phyloP scores from a whole-genome alignment of 1,284 basidiomycete genomes.

The Trametes versicolor region DNA sequence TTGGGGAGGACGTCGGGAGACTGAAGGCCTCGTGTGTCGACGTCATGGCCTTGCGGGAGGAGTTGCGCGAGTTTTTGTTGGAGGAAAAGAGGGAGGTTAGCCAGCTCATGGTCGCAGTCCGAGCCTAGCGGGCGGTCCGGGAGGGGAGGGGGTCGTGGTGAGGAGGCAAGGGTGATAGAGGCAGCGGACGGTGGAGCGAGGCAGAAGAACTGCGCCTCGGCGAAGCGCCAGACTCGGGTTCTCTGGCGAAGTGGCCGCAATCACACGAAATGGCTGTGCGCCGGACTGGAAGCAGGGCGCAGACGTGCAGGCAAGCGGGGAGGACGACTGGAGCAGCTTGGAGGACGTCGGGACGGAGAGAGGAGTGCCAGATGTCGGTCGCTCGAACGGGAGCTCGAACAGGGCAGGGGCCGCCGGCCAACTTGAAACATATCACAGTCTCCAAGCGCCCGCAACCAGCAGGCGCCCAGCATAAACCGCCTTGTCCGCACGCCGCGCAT shows the following conservation, averaged over 20 bases:
- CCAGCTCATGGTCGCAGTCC: conserved; percentile 68
- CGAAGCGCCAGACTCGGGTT: conserved; percentile 27
- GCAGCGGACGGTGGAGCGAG: conserved; percentile 28
- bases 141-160: conserved; percentile 23
- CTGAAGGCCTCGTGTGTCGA: conserved; percentile 84
- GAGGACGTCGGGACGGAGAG: conserved; percentile 13
- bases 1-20: conserved; percentile 75
- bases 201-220: conserved; percentile 29
- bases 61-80: conserved; percentile 56
- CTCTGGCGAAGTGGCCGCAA: conserved; percentile 21
- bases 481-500: conserved; percentile 1
- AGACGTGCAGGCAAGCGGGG: conserved; percentile 2
- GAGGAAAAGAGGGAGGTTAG: conserved; percentile 67
- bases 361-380: conserved; percentile 22
- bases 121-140: conserved; percentile 18
- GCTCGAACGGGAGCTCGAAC: conserved; percentile 19
- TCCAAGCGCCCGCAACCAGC: conserved; percentile 6
- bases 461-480: conserved; percentile 6
- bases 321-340: conserved; percentile 1
- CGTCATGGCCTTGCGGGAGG: conserved; percentile 66
- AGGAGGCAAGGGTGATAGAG: conserved; percentile 18
- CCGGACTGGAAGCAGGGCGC: conserved; percentile 12
- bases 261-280: conserved; percentile 21
- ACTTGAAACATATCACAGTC: conserved; percentile 33
- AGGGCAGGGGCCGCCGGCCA: conserved; percentile 10